Conservation (phyloP, 192 early-diverging fungal genomes). For the Lobosporangium transversale region DNA sequence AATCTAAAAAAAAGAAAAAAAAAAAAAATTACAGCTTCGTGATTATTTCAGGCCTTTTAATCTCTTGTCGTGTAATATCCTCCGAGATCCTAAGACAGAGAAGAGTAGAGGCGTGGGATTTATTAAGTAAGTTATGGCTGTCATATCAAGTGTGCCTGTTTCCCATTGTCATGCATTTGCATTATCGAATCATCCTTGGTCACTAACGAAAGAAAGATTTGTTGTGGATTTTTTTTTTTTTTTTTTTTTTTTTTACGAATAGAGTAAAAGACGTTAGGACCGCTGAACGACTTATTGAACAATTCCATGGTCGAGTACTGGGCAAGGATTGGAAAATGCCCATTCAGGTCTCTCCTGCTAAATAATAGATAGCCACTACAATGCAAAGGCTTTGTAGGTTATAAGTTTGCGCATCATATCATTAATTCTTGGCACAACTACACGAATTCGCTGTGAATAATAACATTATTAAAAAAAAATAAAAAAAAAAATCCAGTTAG, state of each 20-base stretch:
- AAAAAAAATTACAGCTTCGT: constrained; percentile 39
- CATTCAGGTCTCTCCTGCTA: constrained; percentile 42
- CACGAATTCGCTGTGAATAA: too few relatives aligned
- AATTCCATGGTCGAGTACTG: constrained; percentile 41
- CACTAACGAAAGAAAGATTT: too few relatives aligned
- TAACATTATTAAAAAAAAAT: too few relatives aligned
- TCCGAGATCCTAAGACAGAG: constrained; percentile 26
- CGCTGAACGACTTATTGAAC: constrained; percentile 38
- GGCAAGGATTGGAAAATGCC: constrained; percentile 45
- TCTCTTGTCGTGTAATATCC: constrained; percentile 24
- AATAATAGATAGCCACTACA: background rate
- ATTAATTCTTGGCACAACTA: background rate
- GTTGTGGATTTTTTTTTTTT: background rate
- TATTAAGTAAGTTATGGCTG: constrained; percentile 15
- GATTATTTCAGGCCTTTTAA: constrained; percentile 35
- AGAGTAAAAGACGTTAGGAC: constrained; percentile 29
- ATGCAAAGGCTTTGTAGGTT: background rate
- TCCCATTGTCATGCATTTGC: too few relatives aligned
- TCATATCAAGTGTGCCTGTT: too few relatives aligned
- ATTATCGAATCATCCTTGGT: too few relatives aligned
- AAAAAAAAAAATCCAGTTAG: too few relatives aligned
- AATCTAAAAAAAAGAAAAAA: too few relatives aligned
- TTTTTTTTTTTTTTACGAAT: background rate
- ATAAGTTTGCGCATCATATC: background rate
- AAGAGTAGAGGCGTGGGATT: constrained; percentile 44